Base-by-base conservation (phyloP, 305 asterid species). In the Plantago coronopus region DNA sequence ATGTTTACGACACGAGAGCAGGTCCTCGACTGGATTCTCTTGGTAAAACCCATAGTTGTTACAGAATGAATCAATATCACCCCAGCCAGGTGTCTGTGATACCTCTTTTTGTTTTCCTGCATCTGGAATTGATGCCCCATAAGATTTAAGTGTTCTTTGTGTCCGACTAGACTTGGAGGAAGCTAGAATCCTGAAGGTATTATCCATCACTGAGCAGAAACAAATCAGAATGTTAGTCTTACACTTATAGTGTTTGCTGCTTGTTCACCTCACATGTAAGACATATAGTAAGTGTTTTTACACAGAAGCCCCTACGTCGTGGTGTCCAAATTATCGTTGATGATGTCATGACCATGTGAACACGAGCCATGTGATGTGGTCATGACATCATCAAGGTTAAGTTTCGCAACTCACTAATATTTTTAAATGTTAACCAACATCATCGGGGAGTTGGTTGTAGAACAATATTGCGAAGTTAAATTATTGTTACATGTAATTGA, bases 61-160 rank as follows among this genome's bases (percentile, higher is more conserved):
- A 48, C 60, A 77, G 62, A 73, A 74, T 19, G 64, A 64, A 56
- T 71, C 69, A 42, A 68, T 64, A n/a, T 65, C 73, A 21, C 62
- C 63, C 61, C 58, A 61, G 13, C 53, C 61, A 38, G 47, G 23
- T 61, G 14, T 66, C n/a, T 5, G 64, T 21, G 76, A 59, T 54
- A 20, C 49, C 4, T 19, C 59, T 5, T 23, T 17, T 29, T 37
- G 64, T 48, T 60, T 21, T 4, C 19, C 48, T 47, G 15, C 54
- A 22, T 7, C 14, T 47, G 47, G 27, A 21, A n/a, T 44, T 10
- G 31, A 50, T 48, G 20, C 40, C 34, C 44, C 34, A 40, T 40
- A 21, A 22, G 16, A 54, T 50, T 8, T 19, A 40, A 43, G 18
- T 48, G 12, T 22, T 47, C 51, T 34, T 31, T 55, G 37, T 47